Percentiles rank a stretch among this genome's conserved stretches.
Evolutionary conservation across 108 stramenopile species (phyloP).

Genomic region (Conticribra guillardii): DNA sequence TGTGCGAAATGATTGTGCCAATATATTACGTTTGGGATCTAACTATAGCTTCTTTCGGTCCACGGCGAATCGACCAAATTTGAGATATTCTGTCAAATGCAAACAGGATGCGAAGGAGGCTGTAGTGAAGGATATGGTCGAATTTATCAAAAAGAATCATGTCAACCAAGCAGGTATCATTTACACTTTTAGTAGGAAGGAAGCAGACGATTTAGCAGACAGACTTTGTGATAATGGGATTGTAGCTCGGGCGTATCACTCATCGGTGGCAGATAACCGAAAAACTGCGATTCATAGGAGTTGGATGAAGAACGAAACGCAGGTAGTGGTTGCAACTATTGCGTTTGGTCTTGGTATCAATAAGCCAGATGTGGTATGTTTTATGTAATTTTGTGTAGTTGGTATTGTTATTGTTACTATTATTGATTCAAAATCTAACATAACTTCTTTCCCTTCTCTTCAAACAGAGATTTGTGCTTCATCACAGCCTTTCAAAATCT

Average conservation of each 20-base stretch:
- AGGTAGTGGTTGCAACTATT: conserved; percentile 95
- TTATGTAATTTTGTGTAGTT: not conserved
- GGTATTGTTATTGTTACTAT: not conserved
- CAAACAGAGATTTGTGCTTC: conserved; percentile 77
- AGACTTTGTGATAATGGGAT: conserved; percentile 78
- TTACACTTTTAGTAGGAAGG: conserved; percentile 89
- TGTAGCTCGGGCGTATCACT: conserved; percentile 82
- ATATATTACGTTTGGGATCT: conserved; percentile 68
- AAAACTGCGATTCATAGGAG: conserved; percentile 74
- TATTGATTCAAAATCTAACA: not conserved
- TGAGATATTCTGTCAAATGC: conserved; percentile 75
- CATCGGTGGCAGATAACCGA: conserved; percentile 47
- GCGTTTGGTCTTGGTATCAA: conserved; percentile 98
- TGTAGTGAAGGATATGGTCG: conserved; percentile 71
- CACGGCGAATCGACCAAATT: conserved; percentile 91
- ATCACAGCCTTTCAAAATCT: conserved; percentile 87
- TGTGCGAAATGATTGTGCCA: conserved; percentile 86
- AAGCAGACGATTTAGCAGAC: conserved; percentile 82
- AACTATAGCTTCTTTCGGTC: conserved; percentile 79
- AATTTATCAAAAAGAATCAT: conserved; percentile 68
- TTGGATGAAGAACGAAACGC: conserved; percentile 88
- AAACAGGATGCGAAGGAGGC: conserved; percentile 72
- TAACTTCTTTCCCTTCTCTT: not conserved
- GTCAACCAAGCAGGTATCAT: conserved; percentile 83
- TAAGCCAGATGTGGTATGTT: conserved; percentile 75